These are phyloP conservation scores for Pestalotiopsis sp. DNA, from an alignment of 2,329 filamentous ascomycete genomes.

Conservation along the genomic window DNA sequence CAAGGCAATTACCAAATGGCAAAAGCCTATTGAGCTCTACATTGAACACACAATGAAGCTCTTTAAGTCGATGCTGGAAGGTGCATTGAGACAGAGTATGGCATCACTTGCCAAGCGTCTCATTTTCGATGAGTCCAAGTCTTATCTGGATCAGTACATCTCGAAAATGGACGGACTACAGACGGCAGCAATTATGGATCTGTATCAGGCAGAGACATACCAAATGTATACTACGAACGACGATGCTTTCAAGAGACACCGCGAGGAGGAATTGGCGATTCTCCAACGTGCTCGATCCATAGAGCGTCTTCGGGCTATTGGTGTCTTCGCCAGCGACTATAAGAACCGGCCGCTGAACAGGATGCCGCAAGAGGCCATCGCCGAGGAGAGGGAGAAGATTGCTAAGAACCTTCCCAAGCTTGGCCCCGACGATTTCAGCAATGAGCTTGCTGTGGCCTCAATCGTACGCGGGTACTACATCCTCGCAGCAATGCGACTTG, in stretches of 20 bases:
- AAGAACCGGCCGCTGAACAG: constrained; percentile 26
- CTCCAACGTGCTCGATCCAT: constrained; percentile 50
- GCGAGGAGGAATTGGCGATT: constrained; percentile 43
- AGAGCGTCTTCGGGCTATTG: constrained; percentile 44
- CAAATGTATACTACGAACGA: constrained; percentile 60
- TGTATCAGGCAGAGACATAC: constrained; percentile 53
- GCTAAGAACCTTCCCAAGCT: constrained; percentile 46
- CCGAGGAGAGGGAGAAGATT: constrained; percentile 42
- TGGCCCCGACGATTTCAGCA: constrained; percentile 55
- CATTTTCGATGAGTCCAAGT: constrained; percentile 48
- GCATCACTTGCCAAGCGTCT: constrained; percentile 44
- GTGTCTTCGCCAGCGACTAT: constrained; percentile 35
- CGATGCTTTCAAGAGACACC: constrained; percentile 46
- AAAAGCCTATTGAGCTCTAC: constrained; percentile 49
- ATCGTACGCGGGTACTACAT: constrained; percentile 70
- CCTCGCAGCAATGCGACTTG: constrained; percentile 63
- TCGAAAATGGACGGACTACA: constrained; percentile 37
- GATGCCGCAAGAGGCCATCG: constrained; percentile 49
- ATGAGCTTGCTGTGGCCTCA: constrained; percentile 62
- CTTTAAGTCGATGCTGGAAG: constrained; percentile 45
- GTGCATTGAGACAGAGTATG: constrained; percentile 49
- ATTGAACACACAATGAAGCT: constrained; percentile 47
- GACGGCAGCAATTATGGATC: constrained; percentile 36
- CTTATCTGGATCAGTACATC: constrained; percentile 46
- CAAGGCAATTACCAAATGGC: constrained; percentile 60